Percentiles rank a stretch among this genome's conserved stretches.
Conservation (phyloP, 306 rosid genomes). For the Cucurbita pepo region DNA sequence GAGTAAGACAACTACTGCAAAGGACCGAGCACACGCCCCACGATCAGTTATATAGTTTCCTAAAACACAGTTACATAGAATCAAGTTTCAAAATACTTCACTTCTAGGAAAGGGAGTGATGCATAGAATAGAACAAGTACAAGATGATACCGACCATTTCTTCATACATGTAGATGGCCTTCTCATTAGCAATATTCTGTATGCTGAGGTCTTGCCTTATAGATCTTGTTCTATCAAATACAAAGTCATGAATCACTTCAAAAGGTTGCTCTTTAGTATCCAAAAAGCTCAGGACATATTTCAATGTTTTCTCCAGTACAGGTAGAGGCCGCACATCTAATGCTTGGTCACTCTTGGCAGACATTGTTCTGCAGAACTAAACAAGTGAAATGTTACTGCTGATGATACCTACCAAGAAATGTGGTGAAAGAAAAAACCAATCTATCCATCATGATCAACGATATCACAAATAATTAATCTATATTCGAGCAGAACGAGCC, state of each 20-base stretch:
- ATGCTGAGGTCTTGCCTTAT: constrained; percentile 84
- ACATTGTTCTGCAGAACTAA: constrained; percentile 87
- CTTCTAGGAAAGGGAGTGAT: background rate
- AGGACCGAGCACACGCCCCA: background rate
- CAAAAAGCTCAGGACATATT: constrained; percentile 40
- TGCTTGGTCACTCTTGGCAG: constrained; percentile 36
- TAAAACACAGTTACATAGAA: background rate
- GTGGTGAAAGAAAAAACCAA: background rate
- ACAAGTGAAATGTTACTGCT: constrained; percentile 6
- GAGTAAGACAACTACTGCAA: background rate
- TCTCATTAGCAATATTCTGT: constrained; percentile 48
- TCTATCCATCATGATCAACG: background rate
- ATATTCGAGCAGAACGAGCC: background rate
- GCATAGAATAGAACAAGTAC: background rate
- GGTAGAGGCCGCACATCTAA: constrained; percentile 70
- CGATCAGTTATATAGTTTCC: background rate
- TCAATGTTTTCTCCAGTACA: constrained; percentile 59
- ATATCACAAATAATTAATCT: background rate
- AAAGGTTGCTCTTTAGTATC: constrained; percentile 45
- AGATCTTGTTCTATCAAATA: constrained; percentile 88
- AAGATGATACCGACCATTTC: constrained; percentile 40
- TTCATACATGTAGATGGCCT: constrained; percentile 57
- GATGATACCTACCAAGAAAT: background rate
- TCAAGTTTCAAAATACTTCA: background rate
- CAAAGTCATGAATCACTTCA: constrained; percentile 72